These are phyloP conservation scores for Metarhizium humberi DNA, from an alignment of 2,329 filamentous ascomycete species.

Conservation along the genomic window DNA sequence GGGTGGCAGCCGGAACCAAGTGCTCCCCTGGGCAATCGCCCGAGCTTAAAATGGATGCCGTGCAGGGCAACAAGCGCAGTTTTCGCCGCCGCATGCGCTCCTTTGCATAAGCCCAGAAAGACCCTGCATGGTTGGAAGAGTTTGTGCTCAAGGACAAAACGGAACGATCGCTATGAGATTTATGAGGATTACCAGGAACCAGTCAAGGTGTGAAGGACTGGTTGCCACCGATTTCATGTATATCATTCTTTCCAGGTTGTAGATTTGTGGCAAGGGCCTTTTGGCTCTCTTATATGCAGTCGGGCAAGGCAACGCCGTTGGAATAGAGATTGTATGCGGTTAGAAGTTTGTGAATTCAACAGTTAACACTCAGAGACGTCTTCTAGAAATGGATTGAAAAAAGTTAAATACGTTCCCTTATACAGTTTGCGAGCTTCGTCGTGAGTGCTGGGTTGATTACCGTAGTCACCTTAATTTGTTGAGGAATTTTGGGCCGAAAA, in stretches of 20 bases:
- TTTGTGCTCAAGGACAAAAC: background rate
- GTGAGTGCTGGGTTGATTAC: too few species aligned
- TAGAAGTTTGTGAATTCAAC: too few species aligned
- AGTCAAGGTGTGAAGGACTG: background rate
- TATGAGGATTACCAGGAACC: background rate
- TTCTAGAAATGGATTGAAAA: too few species aligned
- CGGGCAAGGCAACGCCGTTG: background rate
- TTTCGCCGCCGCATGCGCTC: constrained; percentile 21
- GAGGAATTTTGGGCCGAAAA: too few species aligned
- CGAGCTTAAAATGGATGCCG: constrained; percentile 23
- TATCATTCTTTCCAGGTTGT: background rate
- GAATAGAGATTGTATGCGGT: too few species aligned
- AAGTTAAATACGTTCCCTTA: too few species aligned
- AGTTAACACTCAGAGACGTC: too few species aligned
- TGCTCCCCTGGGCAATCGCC: constrained; percentile 28
- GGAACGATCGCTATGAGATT: background rate
- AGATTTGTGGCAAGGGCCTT: background rate
- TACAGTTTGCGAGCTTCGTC: too few species aligned
- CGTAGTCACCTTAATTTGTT: too few species aligned
- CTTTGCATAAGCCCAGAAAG: background rate
- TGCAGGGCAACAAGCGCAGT: constrained; percentile 7
- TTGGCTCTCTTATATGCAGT: background rate
- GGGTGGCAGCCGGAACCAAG: constrained; percentile 34
- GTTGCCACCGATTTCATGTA: background rate
- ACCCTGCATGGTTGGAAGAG: too few species aligned